Conservation (phyloP, 257 asterid species). For the Solanum sparsipilum region DNA sequence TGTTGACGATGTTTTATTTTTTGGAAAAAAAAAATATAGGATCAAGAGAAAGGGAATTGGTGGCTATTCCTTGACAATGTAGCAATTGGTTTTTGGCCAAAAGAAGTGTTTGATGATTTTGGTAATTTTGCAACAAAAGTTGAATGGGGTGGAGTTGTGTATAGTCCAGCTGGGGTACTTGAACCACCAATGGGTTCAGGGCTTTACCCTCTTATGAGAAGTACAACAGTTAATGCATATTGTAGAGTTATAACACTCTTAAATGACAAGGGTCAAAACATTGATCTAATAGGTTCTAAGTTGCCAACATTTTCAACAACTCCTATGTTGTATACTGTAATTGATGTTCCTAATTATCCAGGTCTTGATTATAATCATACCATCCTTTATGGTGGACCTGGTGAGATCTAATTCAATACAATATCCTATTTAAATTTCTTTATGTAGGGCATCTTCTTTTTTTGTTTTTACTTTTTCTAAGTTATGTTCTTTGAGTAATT, state of each 20-base stretch:
- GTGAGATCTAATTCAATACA: neutral
- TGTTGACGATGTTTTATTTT: neutral
- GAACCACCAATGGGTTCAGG: neutral
- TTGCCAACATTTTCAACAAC: neutral
- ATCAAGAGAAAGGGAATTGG: neutral
- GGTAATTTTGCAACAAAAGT: neutral
- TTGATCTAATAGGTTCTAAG: neutral
- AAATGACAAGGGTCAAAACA: neutral
- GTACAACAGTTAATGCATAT: neutral
- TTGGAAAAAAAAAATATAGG: neutral
- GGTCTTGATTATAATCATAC: neutral
- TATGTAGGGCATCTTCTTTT: too few relatives aligned
- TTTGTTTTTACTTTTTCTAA: too few relatives aligned
- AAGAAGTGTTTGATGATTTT: neutral
- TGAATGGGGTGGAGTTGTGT: neutral
- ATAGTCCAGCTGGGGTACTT: neutral
- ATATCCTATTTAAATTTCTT: too few relatives aligned
- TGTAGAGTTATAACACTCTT: neutral
- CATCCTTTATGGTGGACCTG: neutral
- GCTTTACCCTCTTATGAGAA: neutral
- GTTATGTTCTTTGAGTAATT: neutral
- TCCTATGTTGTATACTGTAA: neutral
- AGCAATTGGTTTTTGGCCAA: neutral
- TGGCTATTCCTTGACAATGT: neutral
- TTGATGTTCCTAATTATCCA: neutral